Evolutionary conservation across 495 filamentous ascomycete genomes (phyloP), one percentile per base, ranked within the genome.

Genomic region (Penicillium chermesinum): DNA sequence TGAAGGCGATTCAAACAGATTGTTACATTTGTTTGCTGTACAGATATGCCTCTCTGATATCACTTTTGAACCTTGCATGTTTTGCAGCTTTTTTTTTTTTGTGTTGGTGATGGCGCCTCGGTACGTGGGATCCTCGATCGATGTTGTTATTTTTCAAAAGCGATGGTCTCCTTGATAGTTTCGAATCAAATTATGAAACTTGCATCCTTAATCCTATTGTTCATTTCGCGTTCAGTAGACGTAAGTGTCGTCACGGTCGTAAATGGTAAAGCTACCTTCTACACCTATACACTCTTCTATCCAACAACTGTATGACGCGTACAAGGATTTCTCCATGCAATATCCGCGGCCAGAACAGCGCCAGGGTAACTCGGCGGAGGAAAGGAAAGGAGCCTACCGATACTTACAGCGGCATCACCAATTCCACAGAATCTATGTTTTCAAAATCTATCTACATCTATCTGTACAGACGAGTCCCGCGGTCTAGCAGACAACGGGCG

Each of bases 181-280:
- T 58, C 52, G 42, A 63, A 65, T 67, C 53, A 61, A 67, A 67
- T 45, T 46, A 52, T 61, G 50, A 63, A 59, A 59, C 12, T 27
- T 16, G 21, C 7, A 34, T 20, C 5, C 10, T 35, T 34, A 8
- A 7, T 19, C 38, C 15, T 40, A 40, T 10, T 42, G 35, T 13
- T 38, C 13, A 38, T 17, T 38, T 17, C 35, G 16, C n/a, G n/a
- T n/a, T n/a, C n/a, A n/a, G n/a, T n/a, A n/a, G n/a, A n/a, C n/a
- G n/a, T n/a, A n/a, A n/a, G n/a, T n/a, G n/a, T n/a, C n/a, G n/a
- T n/a, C n/a, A n/a, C n/a, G n/a, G n/a, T n/a, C n/a, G n/a, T n/a
- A n/a, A n/a, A n/a, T n/a, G n/a, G n/a, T n/a, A n/a, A n/a, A n/a
- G n/a, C n/a, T n/a, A n/a, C n/a, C n/a, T n/a, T n/a, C n/a, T n/a